A percentile compares a stretch with the other conserved stretches of the same genome.
These are phyloP conservation scores for Suhomyces kilbournensis DNA, from an alignment of 805 yeast genomes.

Conservation along the genomic window DNA sequence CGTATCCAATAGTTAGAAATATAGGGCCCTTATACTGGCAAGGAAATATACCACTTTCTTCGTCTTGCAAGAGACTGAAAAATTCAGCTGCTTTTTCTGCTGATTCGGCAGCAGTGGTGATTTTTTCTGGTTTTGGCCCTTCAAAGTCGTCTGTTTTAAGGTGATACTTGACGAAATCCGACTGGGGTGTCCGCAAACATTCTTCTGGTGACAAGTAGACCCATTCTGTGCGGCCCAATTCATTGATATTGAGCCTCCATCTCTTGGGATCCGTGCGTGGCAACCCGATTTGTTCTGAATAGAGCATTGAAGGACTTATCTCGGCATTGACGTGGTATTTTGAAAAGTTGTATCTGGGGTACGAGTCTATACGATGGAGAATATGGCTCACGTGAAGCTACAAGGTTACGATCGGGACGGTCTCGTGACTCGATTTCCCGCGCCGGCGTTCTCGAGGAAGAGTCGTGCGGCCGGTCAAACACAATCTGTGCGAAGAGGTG, in stretches of 20 bases:
- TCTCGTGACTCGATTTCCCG: neutral
- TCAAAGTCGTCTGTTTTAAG: constrained; percentile 40
- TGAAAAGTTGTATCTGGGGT: neutral
- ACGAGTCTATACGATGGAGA: neutral
- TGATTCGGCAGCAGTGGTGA: constrained; percentile 52
- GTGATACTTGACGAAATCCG: constrained; percentile 55
- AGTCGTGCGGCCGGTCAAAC: neutral
- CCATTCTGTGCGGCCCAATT: constrained; percentile 82
- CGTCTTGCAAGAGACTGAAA: constrained; percentile 67
- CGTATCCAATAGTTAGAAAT: constrained; percentile 92
- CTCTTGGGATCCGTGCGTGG: constrained; percentile 63
- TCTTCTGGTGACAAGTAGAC: constrained; percentile 50
- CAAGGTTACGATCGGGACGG: neutral
- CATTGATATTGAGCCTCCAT: constrained; percentile 75
- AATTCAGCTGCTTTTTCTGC: constrained; percentile 74
- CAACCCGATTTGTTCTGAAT: constrained; percentile 70
- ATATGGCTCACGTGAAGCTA: neutral
- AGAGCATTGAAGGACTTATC: constrained; percentile 25
- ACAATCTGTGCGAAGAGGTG: constrained; percentile 1
- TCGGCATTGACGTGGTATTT: neutral
- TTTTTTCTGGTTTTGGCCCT: constrained; percentile 31
- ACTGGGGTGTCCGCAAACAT: constrained; percentile 44
- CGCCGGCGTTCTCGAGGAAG: neutral
- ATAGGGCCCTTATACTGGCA: constrained; percentile 96
- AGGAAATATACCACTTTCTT: constrained; percentile 79